phyloP scores from a whole-genome alignment of 108 stramenopile species.

The Stephanodiscus triporus region DNA sequence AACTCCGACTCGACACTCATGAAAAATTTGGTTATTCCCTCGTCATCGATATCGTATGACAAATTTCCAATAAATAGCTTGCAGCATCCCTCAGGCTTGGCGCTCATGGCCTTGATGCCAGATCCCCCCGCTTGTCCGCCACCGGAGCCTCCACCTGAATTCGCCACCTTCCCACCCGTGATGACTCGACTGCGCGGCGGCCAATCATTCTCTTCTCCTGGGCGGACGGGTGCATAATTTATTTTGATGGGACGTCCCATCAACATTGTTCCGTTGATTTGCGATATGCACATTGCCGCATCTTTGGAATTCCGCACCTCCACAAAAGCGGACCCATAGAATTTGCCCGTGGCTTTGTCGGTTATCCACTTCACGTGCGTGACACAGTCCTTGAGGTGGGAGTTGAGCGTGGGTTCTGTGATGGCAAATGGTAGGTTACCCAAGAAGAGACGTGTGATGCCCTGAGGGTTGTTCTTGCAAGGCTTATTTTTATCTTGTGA shows the following conservation, averaged over 20 bases:
- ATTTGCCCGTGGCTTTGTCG: slow-evolving; percentile 82
- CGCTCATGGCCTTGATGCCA: slow-evolving; percentile 84
- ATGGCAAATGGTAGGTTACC: slow-evolving; percentile 91
- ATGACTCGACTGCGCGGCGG: slow-evolving; percentile 72
- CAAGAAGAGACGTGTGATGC: slow-evolving; percentile 84
- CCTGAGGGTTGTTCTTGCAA: slow-evolving; percentile 81
- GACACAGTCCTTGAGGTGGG: slow-evolving; percentile 64
- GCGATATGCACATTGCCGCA: slow-evolving; percentile 73
- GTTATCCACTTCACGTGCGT: slow-evolving; percentile 93
- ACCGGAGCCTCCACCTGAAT: slow-evolving; percentile 52
- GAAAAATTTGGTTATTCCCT: slow-evolving; percentile 90
- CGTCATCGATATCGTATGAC: slow-evolving; percentile 94
- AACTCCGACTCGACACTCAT: slow-evolving; percentile 86
- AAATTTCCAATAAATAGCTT: slow-evolving; percentile 95
- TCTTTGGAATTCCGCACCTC: slow-evolving; percentile 70
- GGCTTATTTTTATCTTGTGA: slow-evolving; percentile 68
- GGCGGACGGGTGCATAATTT: slow-evolving; percentile 85
- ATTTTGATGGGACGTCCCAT: slow-evolving; percentile 94
- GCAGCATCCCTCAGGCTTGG: slow-evolving; percentile 81
- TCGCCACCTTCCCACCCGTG: slow-evolving; percentile 55
- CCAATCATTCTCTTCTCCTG: slow-evolving; percentile 77
- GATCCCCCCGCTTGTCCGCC: slow-evolving; percentile 83
- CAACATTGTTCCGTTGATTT: slow-evolving; percentile 70
- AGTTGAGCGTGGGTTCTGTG: slow-evolving; percentile 66
- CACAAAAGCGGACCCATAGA: slow-evolving; percentile 85